Evolutionary conservation across 179 eudicot species (phyloP).

Genomic region (Beta corolliflora): DNA sequence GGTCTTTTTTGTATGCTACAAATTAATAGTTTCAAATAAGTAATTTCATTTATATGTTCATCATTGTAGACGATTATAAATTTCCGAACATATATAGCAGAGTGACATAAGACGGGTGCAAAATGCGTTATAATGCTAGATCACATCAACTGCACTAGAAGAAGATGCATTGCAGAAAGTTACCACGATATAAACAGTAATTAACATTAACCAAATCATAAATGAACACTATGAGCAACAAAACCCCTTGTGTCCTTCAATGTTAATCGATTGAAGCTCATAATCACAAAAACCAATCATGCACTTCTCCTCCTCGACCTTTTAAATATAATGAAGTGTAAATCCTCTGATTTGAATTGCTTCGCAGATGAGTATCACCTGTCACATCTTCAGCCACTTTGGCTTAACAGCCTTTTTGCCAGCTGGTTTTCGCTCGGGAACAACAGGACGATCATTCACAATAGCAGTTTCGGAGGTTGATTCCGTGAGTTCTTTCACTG

Average conservation of each 20-base stretch:
- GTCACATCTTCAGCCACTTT: constrained; percentile 87
- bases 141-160: too few species aligned
- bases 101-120: too few species aligned
- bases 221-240: not conserved
- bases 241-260: not conserved
- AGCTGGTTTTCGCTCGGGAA: constrained; percentile 56
- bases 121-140: too few species aligned
- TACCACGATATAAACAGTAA: too few species aligned
- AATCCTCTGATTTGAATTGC: not conserved
- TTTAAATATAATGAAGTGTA: not conserved
- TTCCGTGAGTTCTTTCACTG: constrained; percentile 32
- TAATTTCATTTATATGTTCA: too few species aligned
- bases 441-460: constrained; percentile 36
- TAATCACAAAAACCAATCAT: not conserved
- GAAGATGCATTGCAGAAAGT: too few species aligned
- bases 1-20: too few species aligned
- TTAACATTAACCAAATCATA: not conserved
- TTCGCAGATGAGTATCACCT: not conserved
- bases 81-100: too few species aligned
- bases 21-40: too few species aligned
- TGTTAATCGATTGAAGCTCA: not conserved
- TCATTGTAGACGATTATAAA: too few species aligned
- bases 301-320: not conserved
- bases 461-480: constrained; percentile 34
- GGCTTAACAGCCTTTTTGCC: constrained; percentile 76